phyloP scores from a whole-genome alignment of 768 basidiomycete species.

The Trametes coccinea region DNA sequence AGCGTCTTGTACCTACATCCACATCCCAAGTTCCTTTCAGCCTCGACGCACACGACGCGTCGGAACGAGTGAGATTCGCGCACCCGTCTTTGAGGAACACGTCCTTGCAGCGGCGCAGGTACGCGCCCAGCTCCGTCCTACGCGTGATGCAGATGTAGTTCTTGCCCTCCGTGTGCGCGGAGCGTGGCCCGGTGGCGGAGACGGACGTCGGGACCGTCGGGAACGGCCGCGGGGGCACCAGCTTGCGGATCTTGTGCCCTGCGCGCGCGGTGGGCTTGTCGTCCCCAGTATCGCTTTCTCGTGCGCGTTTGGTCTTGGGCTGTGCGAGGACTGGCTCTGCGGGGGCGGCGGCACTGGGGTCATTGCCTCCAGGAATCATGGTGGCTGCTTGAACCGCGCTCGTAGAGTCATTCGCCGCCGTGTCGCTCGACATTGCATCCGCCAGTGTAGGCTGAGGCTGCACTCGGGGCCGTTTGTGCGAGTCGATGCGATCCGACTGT shows the following conservation, averaged over 20 bases:
- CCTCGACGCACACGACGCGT: neutral
- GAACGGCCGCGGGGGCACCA: slow-evolving; percentile 73
- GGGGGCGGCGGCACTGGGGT: neutral
- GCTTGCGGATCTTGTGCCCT: slow-evolving; percentile 53
- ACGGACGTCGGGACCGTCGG: slow-evolving; percentile 75
- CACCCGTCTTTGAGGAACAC: slow-evolving; percentile 73
- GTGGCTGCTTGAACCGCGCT: neutral
- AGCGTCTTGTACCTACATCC: slow-evolving; percentile 64
- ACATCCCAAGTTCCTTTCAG: neutral
- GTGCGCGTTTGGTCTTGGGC: neutral
- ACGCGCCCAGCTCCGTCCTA: slow-evolving; percentile 68
- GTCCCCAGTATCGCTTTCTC: neutral
- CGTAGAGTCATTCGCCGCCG: neutral
- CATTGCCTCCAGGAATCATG: neutral
- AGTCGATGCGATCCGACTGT: neutral
- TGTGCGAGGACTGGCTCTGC: neutral
- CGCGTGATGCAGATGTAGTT: slow-evolving; percentile 80
- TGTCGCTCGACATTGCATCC: neutral
- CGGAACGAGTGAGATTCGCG: slow-evolving; percentile 22
- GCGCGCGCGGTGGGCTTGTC: neutral
- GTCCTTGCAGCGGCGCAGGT: slow-evolving; percentile 77
- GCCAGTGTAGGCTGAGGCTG: neutral
- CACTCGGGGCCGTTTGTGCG: slow-evolving; percentile 1
- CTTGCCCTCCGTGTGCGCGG: slow-evolving; percentile 77
- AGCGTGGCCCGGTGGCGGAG: slow-evolving; percentile 78